Percentiles rank a stretch among this genome's conserved stretches.
Conservation (phyloP, 2,329 filamentous ascomycete species). For the Colletotrichum sp. region DNA sequence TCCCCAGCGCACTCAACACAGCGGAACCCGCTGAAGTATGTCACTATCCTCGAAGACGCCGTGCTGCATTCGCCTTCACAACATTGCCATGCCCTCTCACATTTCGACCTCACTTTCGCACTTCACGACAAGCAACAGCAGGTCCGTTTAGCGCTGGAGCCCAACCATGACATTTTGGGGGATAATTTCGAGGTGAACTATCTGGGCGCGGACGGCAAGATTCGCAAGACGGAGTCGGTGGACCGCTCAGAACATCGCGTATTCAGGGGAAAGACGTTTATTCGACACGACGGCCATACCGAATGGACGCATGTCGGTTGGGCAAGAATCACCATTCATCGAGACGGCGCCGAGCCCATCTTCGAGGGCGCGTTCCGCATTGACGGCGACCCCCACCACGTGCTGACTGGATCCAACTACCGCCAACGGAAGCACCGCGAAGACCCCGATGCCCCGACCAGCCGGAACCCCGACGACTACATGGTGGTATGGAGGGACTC, state of each 20-base stretch:
- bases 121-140: slow-evolving; percentile 70
- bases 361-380: slow-evolving; percentile 92
- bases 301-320: slow-evolving; percentile 85
- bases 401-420: slow-evolving; percentile 79
- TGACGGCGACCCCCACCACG: slow-evolving; percentile 81
- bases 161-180: slow-evolving; percentile 88
- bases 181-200: slow-evolving; percentile 77
- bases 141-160: slow-evolving; percentile 81
- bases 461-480: slow-evolving; percentile 64
- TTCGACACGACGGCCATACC: slow-evolving; percentile 61
- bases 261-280: slow-evolving; percentile 80
- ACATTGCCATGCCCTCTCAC: slow-evolving; percentile 77
- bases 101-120: slow-evolving; percentile 85
- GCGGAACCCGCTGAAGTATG: slow-evolving; percentile 76
- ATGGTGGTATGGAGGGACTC: slow-evolving; percentile 95
- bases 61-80: slow-evolving; percentile 79
- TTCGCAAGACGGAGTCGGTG: slow-evolving; percentile 70
- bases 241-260: slow-evolving; percentile 78
- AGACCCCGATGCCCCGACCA: slow-evolving; percentile 68
- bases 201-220: slow-evolving; percentile 71
- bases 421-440: slow-evolving; percentile 70
- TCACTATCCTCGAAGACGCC: slow-evolving; percentile 75
- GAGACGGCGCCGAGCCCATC: slow-evolving; percentile 77
- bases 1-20: slow-evolving; percentile 68
- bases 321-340: slow-evolving; percentile 79